Base-by-base conservation (phyloP, 2,329 filamentous ascomycete genomes). In the Emmonsiellopsis sp. region DNA sequence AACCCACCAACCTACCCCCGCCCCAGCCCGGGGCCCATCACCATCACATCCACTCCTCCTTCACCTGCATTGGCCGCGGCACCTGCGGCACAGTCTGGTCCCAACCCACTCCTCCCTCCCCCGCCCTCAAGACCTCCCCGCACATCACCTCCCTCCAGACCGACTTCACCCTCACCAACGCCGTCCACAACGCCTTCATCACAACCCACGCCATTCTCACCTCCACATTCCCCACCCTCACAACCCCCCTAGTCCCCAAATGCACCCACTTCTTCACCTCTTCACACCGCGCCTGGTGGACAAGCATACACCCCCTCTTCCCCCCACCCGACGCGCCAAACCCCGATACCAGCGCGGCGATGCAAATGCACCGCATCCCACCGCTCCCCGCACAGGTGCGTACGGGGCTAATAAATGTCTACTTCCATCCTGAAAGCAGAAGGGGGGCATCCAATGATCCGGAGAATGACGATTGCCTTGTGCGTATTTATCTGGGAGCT, bases 361-460 rank as follows among this genome's bases (percentile, higher is more conserved):
- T 47, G 27, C n/a, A 13, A 5, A 27, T 9, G n/a, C 27, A 33
- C n/a, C n/a, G 44, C 21, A 47, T 47, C n/a, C 44, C 8, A 4
- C 44, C 44, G 5, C 44, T 47, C 44, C 44, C 44, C 11, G 55
- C 57, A 13, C 34, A 53, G 36, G 21, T 9, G 42, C 21, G 57
- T 3, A 52, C 44, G 36, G 13, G 2, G 9, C 36, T 39, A 3
- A 39, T 39, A 39, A 7, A 39, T n/a, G 13, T 2, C 13, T 39
- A 39, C 36, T 39, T 39, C 36, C 9, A 39, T n/a, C 36, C 36
- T 2, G 9, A 39, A 39, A 3, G 3, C 9, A 9, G 13, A 6
- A n/a, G 2, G 13, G 36, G 3, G 13, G 36, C 36, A 7, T n/a
- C 1, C 13, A 3, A 9, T 2, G 13, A 39, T 39, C 36, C 36